Evolutionary conservation across 768 basidiomycete species (phyloP), one percentile per base, ranked within the genome.

Genomic region (Boletus eberwhitei): DNA sequence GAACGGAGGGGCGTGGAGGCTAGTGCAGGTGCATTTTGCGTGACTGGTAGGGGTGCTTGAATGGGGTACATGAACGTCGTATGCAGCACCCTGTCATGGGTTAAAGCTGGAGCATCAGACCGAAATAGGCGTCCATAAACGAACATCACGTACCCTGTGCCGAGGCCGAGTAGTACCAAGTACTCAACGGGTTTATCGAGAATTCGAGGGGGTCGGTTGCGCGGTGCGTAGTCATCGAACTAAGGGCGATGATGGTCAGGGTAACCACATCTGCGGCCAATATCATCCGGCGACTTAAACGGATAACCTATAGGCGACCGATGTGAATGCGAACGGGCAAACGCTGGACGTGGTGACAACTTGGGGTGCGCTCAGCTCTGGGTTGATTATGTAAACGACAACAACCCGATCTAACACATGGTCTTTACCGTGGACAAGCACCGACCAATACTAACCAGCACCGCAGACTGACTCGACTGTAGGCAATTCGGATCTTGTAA

Each of bases 11-110:
- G 77, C 14, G 65, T 74, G 56, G 77, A 75, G 0, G 77, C 73
- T 7, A 82, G 65, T 0, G 81, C 80, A 5, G 70, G 64, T 5
- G 78, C 80, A 46, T 74, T 79, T 6, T 69, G 58, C 0, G 69
- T 57, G 5, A 77, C 63, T 0, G 71, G 65, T 2, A 81, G 59
- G 1, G 81, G 77, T 0, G 81, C 78, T 9, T 79, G 73, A 39
- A 82, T 71, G 0, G 80, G 74, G 59, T 80, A 83, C 48, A 71
- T 71, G 2, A 63, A 68, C 9, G 63, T 60, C n/a, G 59, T 26
- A 9, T 34, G 41, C 19, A 59, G 35, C 9, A 52, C 6, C 13
- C 61, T 63, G 17, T 4, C 24, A 36, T 5, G 21, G 3, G 32
- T 46, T 16, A 37, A 29, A 22, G 26, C 5, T 14, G 7, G 26